Percentiles rank a stretch among this genome's conserved stretches.
phyloP scores from a whole-genome alignment of 2,329 filamentous ascomycete genomes.

The Fusarium pininemorale region DNA sequence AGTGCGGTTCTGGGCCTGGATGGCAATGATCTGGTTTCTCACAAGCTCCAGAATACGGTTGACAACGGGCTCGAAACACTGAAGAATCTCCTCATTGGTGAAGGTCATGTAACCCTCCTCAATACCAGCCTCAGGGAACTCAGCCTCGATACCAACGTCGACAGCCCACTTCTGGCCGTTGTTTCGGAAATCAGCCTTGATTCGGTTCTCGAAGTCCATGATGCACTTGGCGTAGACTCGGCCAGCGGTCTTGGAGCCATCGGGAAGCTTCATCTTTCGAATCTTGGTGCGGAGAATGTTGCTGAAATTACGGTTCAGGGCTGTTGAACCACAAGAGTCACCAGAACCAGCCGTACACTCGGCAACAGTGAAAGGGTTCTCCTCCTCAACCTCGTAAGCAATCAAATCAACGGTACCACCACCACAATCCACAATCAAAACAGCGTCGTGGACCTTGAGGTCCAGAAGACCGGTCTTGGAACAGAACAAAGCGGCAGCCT shows the following conservation, averaged over 20 bases:
- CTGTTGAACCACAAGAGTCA: conserved; percentile 98
- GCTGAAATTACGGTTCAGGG: conserved; percentile 96
- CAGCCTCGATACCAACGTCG: conserved; percentile 97
- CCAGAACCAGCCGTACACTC: conserved; percentile 98
- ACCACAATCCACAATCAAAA: conserved; percentile 97
- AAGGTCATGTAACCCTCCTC: conserved; percentile 99
- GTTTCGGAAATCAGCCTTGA: conserved; percentile 99
- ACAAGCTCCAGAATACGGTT: conserved; percentile 97
- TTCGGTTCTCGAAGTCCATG: conserved; percentile 99
- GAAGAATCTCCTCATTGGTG: conserved; percentile 97
- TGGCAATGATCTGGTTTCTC: conserved; percentile 97
- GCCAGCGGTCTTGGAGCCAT: conserved; percentile 96
- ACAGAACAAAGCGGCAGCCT: conserved; percentile 97
- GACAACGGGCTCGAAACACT: conserved; percentile 98
- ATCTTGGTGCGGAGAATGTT: conserved; percentile 98
- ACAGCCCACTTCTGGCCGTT: conserved; percentile 99
- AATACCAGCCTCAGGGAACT: conserved; percentile 96
- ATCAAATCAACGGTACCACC: conserved; percentile 99
- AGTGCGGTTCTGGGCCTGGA: conserved; percentile 93
- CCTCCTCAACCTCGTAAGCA: conserved; percentile 97
- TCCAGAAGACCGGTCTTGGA: conserved; percentile 96
- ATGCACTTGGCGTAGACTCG: conserved; percentile 99
- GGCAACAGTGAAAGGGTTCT: conserved; percentile 94
- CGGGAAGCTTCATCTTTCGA: conserved; percentile 97
- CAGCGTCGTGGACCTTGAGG: conserved; percentile 97